These are phyloP conservation scores for Ramaria sp. DNA, from an alignment of 768 basidiomycete genomes.

Conservation along the genomic window DNA sequence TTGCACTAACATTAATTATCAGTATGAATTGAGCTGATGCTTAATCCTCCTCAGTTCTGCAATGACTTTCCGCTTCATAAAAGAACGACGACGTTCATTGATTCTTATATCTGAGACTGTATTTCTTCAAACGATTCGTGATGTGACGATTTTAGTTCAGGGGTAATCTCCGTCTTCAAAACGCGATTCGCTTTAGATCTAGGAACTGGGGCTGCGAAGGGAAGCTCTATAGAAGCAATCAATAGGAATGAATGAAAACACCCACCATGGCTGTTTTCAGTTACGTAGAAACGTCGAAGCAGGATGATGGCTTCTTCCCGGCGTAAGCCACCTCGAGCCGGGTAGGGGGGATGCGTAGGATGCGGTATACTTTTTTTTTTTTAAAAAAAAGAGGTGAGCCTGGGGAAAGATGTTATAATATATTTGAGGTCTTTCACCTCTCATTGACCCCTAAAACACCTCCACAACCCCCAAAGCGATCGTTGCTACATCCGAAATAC, in stretches of 20 bases:
- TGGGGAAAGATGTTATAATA: neutral
- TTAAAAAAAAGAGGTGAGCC: neutral
- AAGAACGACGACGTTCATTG: too few species aligned
- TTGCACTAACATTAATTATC: too few species aligned
- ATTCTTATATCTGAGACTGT: too few species aligned
- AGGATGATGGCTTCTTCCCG: too few species aligned
- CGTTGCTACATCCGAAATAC: slow-evolving; percentile 89
- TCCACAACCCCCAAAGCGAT: slow-evolving; percentile 93
- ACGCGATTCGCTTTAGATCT: slow-evolving; percentile 77
- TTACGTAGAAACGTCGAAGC: slow-evolving; percentile 80
- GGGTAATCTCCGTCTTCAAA: slow-evolving; percentile 72
- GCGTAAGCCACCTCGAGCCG: slow-evolving; percentile 62
- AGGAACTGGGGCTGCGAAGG: slow-evolving; percentile 68
- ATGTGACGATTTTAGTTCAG: neutral
- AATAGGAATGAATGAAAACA: slow-evolving; percentile 3
- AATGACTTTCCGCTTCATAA: too few species aligned
- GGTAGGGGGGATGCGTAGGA: slow-evolving; percentile 64
- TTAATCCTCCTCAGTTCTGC: too few species aligned
- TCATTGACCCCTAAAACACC: slow-evolving; percentile 86
- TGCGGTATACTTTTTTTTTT: slow-evolving; percentile 69
- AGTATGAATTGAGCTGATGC: too few species aligned
- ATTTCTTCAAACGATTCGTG: too few species aligned
- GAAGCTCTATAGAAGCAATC: neutral
- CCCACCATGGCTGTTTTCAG: slow-evolving; percentile 85
- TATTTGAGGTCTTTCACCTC: slow-evolving; percentile 40